Conservation (phyloP, 2,329 filamentous ascomycete genomes). For the Cordyceps farinosa region DNA sequence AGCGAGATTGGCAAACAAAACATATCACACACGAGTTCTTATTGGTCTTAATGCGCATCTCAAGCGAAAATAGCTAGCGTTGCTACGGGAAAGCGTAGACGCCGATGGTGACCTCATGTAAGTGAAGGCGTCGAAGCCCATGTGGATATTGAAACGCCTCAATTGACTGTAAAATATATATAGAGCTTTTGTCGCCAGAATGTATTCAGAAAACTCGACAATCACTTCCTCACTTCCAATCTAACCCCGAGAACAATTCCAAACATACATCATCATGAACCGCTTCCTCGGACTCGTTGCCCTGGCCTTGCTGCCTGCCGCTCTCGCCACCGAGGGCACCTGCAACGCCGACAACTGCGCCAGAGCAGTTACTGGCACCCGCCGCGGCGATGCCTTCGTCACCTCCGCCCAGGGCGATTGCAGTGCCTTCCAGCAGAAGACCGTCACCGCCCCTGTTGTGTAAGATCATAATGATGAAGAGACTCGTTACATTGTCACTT, state of each 20-base stretch:
- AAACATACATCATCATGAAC: neutral
- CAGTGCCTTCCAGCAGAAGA: slow-evolving; percentile 2
- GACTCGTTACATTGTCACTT: neutral
- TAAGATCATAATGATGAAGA: neutral
- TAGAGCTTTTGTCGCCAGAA: neutral
- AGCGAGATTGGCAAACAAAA: neutral
- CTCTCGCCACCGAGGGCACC: neutral
- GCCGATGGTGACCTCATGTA: neutral
- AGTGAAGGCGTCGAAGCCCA: neutral
- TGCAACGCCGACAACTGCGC: slow-evolving; percentile 15
- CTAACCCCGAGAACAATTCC: neutral
- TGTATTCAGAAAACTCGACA: neutral
- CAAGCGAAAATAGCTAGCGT: neutral
- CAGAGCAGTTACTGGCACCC: slow-evolving; percentile 9
- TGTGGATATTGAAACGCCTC: neutral
- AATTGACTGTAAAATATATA: neutral
- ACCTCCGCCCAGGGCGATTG: neutral
- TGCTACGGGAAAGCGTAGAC: neutral
- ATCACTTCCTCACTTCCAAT: neutral
- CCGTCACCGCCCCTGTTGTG: slow-evolving; percentile 9
- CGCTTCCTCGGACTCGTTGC: neutral
- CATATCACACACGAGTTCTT: neutral
- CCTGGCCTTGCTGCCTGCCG: neutral
- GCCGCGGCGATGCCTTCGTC: slow-evolving; percentile 3
- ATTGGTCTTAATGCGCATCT: neutral